Evolutionary conservation across 2,329 filamentous ascomycete genomes (phyloP), one percentile per base, ranked within the genome.

Genomic region (Cladosporium sp.): DNA sequence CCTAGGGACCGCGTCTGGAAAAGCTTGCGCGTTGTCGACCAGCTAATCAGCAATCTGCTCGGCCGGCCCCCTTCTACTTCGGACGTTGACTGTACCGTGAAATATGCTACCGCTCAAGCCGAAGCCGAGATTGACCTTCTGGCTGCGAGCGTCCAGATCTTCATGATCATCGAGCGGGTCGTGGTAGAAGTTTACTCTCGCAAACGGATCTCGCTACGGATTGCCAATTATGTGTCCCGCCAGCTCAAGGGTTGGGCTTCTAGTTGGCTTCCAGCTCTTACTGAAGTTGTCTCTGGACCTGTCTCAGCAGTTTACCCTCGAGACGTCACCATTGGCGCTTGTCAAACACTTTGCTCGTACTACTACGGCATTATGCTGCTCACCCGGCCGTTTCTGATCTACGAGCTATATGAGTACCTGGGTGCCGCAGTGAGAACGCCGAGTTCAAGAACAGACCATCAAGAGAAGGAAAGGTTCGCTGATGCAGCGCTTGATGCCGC

Each of bases 321-420:
- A 40, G 59, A 68, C 32, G 65, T 60, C 25, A 66, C 66, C 7
- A 58, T 76, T 7, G 73, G 73, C 2, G 71, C 74, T 4, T 74
- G 72, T n/a, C 75, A 77, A 36, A 68, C 74, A 1, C 67, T 78
- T 12, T 72, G 72, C 27, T 70, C 75, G 3, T 78, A 78, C 51
- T 77, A 77, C 57, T 78, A 76, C 64, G 75, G 73, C 1, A 77
- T 78, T 38, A 77, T 78, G 59, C 63, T 78, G 3, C 60, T 78
- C 3, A 77, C 76, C 6, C 65, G 75, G n/a, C 76, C 76, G 0
- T 78, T 78, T 49, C 63, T 78, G 9, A 72, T 77, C 20, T 78
- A 75, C 55, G 72, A 76, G 43, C 66, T 77, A 1, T 75, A 68
- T 43, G 65, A 67, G 35, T 65, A 64, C 9, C 45, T 67, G 27